Evolutionary conservation across 208 protist species (phyloP).

Genomic region (Trypanosoma conorhini): DNA sequence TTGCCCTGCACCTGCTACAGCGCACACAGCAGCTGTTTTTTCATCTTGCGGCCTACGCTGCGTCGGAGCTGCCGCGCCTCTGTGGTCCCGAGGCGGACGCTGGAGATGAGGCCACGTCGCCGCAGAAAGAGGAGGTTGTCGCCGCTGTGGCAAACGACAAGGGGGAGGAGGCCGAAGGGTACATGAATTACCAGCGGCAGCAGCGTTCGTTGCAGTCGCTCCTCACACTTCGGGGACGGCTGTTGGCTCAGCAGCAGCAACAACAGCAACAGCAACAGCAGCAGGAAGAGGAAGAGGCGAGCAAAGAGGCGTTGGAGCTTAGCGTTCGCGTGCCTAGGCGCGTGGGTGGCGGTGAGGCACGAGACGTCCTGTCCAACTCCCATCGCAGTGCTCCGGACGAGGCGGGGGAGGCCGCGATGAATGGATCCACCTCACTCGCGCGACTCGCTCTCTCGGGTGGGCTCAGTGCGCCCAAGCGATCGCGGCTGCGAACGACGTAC

Average conservation of each 20-base stretch:
- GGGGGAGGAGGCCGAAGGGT: constrained; percentile 1
- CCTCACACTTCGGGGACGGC: constrained; percentile 16
- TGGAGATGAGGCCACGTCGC: background rate
- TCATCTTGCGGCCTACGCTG: constrained; percentile 18
- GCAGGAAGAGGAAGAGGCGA: background rate
- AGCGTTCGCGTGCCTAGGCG: background rate
- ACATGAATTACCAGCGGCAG: background rate
- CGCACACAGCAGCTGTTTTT: constrained; percentile 26
- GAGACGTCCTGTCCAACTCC: background rate
- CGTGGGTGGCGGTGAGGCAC: background rate
- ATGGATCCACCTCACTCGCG: background rate
- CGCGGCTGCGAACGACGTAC: constrained; percentile 5
- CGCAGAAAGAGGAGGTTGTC: background rate
- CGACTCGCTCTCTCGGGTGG: background rate
- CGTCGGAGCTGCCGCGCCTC: constrained; percentile 8
- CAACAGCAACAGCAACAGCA: constrained; percentile 7
- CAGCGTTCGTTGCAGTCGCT: constrained; percentile 10
- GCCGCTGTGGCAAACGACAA: background rate
- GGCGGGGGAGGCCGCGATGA: background rate
- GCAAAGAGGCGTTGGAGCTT: background rate
- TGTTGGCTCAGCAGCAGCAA: constrained; percentile 7
- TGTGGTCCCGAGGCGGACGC: background rate
- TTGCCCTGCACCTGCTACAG: constrained; percentile 24
- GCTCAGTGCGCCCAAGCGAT: background rate
- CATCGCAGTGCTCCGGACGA: background rate